Conservation (phyloP, 2,329 filamentous ascomycete genomes). For the Chaetomiaceae sp. region DNA sequence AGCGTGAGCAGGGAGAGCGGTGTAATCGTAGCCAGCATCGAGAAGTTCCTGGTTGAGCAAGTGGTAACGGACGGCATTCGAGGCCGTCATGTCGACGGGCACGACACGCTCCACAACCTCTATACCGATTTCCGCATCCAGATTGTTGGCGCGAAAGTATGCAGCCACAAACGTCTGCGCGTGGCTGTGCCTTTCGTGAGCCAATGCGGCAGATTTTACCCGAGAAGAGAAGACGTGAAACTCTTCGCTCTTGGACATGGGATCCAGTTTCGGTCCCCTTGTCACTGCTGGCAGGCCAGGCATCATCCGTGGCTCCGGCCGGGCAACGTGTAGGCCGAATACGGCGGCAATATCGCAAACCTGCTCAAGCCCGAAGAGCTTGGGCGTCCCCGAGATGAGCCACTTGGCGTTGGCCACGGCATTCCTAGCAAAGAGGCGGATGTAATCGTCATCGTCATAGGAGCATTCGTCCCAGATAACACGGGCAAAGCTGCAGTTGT, state of each 20-base stretch:
- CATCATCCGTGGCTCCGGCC: slow-evolving; percentile 32
- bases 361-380: slow-evolving; percentile 34
- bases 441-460: slow-evolving; percentile 29
- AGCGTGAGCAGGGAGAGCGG: slow-evolving; percentile 12
- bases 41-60: slow-evolving; percentile 16
- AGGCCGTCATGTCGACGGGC: slow-evolving; percentile 10
- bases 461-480: slow-evolving; percentile 44
- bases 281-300: slow-evolving; percentile 37
- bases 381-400: slow-evolving; percentile 43
- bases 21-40: slow-evolving; percentile 18
- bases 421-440: slow-evolving; percentile 34
- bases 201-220: slow-evolving; percentile 33
- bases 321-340: slow-evolving; percentile 38
- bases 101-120: slow-evolving; percentile 1
- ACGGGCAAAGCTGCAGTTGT: slow-evolving; percentile 37
- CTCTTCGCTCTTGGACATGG: slow-evolving; percentile 33
- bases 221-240: slow-evolving; percentile 31
- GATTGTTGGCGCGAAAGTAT: slow-evolving; percentile 48
- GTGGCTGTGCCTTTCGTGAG: slow-evolving; percentile 35
- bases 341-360: slow-evolving; percentile 35
- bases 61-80: slow-evolving; percentile 13
- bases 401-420: slow-evolving; percentile 36
- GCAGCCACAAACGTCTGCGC: slow-evolving; percentile 54
- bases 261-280: slow-evolving; percentile 29
- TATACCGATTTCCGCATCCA: slow-evolving; percentile 24